A percentile compares a stretch with the other conserved stretches of the same genome.
Evolutionary conservation across 345 rosid species (phyloP).

Genomic region (Geranium rotundifolium): DNA sequence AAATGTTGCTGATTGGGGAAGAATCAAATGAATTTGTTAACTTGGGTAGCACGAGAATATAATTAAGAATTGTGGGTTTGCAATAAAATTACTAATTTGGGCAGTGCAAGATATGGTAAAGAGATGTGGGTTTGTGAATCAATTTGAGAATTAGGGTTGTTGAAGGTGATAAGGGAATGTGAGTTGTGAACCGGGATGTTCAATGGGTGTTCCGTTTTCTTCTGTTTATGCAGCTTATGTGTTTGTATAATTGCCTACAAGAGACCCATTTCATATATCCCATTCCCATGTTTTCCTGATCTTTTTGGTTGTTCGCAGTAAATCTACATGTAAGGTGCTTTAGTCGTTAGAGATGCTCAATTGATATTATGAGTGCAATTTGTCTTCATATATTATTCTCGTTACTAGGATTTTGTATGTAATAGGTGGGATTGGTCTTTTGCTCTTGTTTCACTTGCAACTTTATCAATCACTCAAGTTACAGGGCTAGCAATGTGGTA

Average conservation of each 20-base stretch:
- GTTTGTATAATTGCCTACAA: constrained; percentile 2
- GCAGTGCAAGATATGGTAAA: not conserved
- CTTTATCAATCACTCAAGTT: not conserved
- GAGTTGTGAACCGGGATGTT: no score
- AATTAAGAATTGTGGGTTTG: not conserved
- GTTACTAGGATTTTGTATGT: not conserved
- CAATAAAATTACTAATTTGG: not conserved
- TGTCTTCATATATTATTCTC: not conserved
- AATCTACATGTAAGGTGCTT: no score
- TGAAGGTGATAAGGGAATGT: not conserved
- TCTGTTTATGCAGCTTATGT: not conserved
- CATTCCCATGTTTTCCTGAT: not conserved
- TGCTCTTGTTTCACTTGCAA: not conserved
- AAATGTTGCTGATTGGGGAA: not conserved
- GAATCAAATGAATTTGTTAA: not conserved
- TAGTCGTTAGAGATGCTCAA: no score
- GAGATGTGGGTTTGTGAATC: not conserved
- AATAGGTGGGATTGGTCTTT: not conserved
- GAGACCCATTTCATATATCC: no score
- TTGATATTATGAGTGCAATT: not conserved
- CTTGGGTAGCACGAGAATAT: not conserved
- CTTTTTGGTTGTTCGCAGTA: not conserved
- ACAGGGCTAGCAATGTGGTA: not conserved
- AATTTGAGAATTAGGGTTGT: not conserved
- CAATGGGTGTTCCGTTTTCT: not conserved